Evolutionary conservation across 257 asterid genomes (phyloP), one percentile per base, ranked within the genome.

Genomic region (Ajuga chamaepitys): DNA sequence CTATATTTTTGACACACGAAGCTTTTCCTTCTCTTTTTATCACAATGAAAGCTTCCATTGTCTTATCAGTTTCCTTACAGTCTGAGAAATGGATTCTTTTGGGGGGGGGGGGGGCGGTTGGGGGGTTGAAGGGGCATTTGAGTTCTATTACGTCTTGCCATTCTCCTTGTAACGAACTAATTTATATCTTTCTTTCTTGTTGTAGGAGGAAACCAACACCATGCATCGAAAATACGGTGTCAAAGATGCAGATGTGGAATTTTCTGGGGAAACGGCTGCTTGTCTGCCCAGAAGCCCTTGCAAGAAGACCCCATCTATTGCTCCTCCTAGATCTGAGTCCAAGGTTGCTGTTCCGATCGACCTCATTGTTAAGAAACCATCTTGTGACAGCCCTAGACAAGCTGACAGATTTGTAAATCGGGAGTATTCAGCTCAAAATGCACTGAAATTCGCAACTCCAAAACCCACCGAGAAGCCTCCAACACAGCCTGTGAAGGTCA

Each of bases 251-350:
- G 60, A 59, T 14, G 70, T 45, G n/a, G 85, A 75, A 57, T 57
- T 60, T 69, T 48, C 78, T 45, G 30, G 59, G 70, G 77, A 79
- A 37, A 64, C 53, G 37, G 50, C 77, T 17, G 53, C 70, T 2
- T 58, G 59, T 51, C 67, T 56, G 3, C 84, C 88, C 34, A 68
- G 77, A 72, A 83, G 84, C 79, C 88, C 83, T 52, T 66, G 84
- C 51, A 81, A 80, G 70, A 70, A 51, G 37, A 30, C 1, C 7
- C 37, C 2, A 30, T 30, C 37, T 61, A 40, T 54, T 20, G 40
- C 64, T 62, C 77, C 68, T 37, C 25, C 24, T 46, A 82, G 66
- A 56, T 26, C 80, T 63, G 91, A 80, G 17, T 7, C 74, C 12
- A 82, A 74, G 78, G 64, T 16, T 52, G 75, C 44, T 25, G 66